Evolutionary conservation across 2,329 filamentous ascomycete species (phyloP).

Genomic region (Trichoderma oligosporum): DNA sequence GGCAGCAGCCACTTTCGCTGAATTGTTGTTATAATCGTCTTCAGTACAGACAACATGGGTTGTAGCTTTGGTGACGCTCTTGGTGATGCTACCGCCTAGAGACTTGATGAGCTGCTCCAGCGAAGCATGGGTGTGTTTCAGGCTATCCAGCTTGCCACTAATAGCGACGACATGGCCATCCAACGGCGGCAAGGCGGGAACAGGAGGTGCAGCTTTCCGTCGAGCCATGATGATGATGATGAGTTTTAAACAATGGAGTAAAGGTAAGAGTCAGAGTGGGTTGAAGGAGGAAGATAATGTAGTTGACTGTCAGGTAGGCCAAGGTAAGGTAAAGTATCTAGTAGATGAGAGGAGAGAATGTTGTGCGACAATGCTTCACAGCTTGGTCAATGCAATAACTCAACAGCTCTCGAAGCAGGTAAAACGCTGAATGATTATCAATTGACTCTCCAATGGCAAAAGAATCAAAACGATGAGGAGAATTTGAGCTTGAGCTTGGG

Average conservation of each 20-base stretch:
- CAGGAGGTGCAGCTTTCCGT: conserved; percentile 19
- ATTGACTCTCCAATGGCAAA: conserved; percentile 1
- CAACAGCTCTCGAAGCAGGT: not conserved
- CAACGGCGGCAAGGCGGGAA: conserved; percentile 35
- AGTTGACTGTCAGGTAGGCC: too few relatives aligned
- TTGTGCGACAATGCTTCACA: not conserved
- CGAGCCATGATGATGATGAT: conserved; percentile 6
- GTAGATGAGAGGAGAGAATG: not conserved
- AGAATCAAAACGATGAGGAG: not conserved
- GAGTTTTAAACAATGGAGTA: not conserved
- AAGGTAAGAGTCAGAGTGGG: too few relatives aligned
- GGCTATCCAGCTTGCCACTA: conserved; percentile 56
- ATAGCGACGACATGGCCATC: conserved; percentile 51
- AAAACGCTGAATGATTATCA: not conserved
- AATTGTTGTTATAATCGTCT: conserved; percentile 47
- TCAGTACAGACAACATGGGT: conserved; percentile 57
- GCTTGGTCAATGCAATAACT: not conserved
- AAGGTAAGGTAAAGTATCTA: too few relatives aligned
- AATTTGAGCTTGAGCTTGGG: not conserved
- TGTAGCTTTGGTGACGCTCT: conserved; percentile 46
- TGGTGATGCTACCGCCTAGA: conserved; percentile 49
- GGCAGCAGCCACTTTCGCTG: conserved; percentile 50
- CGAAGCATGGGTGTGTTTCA: conserved; percentile 48
- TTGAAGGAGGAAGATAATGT: too few relatives aligned
- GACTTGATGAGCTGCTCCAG: conserved; percentile 45